Evolutionary conservation across 2,329 filamentous ascomycete genomes (phyloP).

Genomic region (Alternaria arbusti): DNA sequence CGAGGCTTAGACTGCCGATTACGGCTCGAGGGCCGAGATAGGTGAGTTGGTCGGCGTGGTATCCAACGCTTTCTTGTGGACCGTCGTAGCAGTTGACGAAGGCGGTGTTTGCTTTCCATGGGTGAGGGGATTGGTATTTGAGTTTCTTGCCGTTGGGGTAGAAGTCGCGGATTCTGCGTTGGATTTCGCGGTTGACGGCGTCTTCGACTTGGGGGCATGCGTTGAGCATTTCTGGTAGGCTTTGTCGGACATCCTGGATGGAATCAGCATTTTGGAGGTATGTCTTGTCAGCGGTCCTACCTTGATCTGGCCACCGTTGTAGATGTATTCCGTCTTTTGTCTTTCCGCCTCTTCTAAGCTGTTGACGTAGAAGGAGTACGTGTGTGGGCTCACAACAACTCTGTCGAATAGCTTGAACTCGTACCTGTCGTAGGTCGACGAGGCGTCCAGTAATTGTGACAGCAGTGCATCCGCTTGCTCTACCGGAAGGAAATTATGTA

Average conservation of each 20-base stretch:
- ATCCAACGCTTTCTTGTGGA: conserved; percentile 81
- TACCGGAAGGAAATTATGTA: conserved; percentile 84
- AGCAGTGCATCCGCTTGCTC: conserved; percentile 77
- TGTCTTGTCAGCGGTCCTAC: conserved; percentile 47
- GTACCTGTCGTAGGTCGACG: conserved; percentile 70
- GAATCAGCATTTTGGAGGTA: not conserved
- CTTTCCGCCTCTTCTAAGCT: conserved; percentile 70
- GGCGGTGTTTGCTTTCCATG: conserved; percentile 86
- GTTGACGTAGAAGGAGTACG: conserved; percentile 82
- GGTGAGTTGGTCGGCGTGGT: conserved; percentile 90
- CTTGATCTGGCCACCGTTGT: conserved; percentile 78
- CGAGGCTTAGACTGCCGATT: conserved; percentile 88
- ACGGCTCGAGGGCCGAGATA: conserved; percentile 88
- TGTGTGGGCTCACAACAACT: conserved; percentile 84
- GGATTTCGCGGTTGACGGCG: conserved; percentile 80
- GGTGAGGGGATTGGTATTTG: conserved; percentile 72
- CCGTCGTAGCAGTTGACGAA: conserved; percentile 96
- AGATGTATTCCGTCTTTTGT: conserved; percentile 82
- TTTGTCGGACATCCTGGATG: conserved; percentile 69
- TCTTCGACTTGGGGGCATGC: conserved; percentile 74
- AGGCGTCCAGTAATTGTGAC: conserved; percentile 75
- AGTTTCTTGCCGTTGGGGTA: conserved; percentile 77
- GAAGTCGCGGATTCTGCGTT: conserved; percentile 68
- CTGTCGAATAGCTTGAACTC: conserved; percentile 89
- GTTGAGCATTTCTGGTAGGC: conserved; percentile 74